Conservation (phyloP, 441 rosid species). For the Eugenia klotzschiana region DNA sequence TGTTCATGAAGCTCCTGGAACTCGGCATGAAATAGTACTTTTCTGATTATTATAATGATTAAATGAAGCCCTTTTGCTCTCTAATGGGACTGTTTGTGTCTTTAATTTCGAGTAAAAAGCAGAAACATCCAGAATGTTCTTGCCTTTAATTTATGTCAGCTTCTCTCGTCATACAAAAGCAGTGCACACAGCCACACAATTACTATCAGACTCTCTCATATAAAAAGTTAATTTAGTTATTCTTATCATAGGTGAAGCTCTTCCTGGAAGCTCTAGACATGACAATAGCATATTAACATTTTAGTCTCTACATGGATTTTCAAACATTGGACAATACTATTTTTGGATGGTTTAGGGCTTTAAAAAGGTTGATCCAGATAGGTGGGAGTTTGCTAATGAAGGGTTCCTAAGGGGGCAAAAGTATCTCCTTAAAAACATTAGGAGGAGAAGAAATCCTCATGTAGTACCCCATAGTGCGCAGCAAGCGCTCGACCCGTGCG, state of each 20-base stretch:
- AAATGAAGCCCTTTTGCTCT: background rate
- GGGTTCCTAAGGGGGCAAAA: background rate
- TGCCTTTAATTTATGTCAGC: background rate
- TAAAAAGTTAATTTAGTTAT: background rate
- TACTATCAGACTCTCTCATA: background rate
- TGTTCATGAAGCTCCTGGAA: background rate
- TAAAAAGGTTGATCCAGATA: background rate
- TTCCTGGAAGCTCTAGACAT: background rate
- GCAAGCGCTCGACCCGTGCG: background rate
- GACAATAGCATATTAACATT: background rate
- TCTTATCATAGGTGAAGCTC: background rate
- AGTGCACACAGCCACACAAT: background rate
- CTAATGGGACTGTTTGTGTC: background rate
- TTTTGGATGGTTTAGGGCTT: background rate
- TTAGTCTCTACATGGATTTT: background rate
- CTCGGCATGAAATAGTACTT: background rate
- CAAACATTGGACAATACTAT: background rate
- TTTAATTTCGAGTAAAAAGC: background rate
- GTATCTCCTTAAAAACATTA: background rate
- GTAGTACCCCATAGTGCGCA: background rate
- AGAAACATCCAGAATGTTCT: background rate
- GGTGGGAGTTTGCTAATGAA: background rate
- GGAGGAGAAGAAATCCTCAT: background rate
- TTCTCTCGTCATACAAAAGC: background rate
- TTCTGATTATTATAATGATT: background rate